Base-by-base conservation (phyloP, 2,329 filamentous ascomycete genomes). In the Tolypocladium pustulatum region DNA sequence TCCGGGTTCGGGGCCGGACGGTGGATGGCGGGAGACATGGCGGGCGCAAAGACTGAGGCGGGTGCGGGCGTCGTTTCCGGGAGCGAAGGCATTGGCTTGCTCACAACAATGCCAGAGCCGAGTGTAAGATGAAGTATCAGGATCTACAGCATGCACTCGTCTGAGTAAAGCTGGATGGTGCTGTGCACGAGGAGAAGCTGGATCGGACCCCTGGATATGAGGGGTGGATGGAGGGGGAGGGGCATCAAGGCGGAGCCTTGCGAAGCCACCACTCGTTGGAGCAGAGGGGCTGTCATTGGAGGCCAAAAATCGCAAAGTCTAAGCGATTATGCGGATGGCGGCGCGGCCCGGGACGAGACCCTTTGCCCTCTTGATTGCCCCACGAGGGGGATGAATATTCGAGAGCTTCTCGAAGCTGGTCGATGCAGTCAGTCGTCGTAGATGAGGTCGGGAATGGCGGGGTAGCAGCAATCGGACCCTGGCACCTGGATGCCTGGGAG, bases 1-100 rank as follows among this genome's bases (percentile, higher is more conserved):
- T 54, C 37, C 2, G 51, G 25, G 25, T 32, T 13, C 37, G 49
- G 13, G 27, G 30, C 22, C 27, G 58, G 46, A 38, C 38, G 61
- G 40, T 34, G 46, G 30, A 63, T 56, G 56, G 67, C 66, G 61
- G 69, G 68, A 36, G 69, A 66, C 63, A 68, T 65, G 64, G 64
- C 63, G 57, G 63, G 61, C 43, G 57, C 56, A 54, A 59, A 62
- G 57, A 63, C 58, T 60, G 68, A 63, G 49, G 67, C 52, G 38
- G 64, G 65, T 51, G 64, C 63, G 53, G 65, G 63, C 62, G 67
- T 65, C 60, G 66, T 67, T 55, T 59, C 58, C 17, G 57, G 52
- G 27, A 3, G 36, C 13, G 25, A 30, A 12, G 46, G 32, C 56
- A 46, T 46, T 9, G 12, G 57, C 10, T 12, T 54, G 8, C 10